Evolutionary conservation across 768 basidiomycete genomes (phyloP).

Genomic region (Suillus ampliporus): DNA sequence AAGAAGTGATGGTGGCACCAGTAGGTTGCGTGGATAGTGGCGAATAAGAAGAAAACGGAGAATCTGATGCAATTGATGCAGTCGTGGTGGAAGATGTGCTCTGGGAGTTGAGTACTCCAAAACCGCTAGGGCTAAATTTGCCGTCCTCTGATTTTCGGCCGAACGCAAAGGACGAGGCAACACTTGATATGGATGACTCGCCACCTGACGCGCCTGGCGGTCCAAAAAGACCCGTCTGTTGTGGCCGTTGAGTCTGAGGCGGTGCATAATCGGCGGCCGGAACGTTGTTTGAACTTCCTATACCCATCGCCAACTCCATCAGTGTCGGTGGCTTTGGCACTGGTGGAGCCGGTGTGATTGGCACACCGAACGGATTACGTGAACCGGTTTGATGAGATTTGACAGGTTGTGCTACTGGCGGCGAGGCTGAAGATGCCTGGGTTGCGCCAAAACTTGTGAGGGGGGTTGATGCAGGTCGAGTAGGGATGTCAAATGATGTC

Average conservation of each 20-base stretch:
- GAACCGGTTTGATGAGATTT: slow-evolving; percentile 92
- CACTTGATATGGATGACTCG: slow-evolving; percentile 62
- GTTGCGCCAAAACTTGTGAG: slow-evolving; percentile 46
- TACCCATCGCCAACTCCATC: slow-evolving; percentile 73
- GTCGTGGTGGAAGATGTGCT: slow-evolving; percentile 44
- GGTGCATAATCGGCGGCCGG: slow-evolving; percentile 31
- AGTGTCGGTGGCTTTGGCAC: slow-evolving; percentile 82
- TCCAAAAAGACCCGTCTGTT: slow-evolving; percentile 38
- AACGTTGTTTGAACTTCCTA: slow-evolving; percentile 29
- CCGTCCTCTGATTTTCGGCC: slow-evolving; percentile 38
- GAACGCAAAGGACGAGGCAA: slow-evolving; percentile 77
- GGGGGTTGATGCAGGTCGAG: slow-evolving; percentile 78
- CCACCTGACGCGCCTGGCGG: slow-evolving; percentile 21
- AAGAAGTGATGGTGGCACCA: slow-evolving; percentile 43
- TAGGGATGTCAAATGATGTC: slow-evolving; percentile 40
- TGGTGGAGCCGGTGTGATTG: slow-evolving; percentile 62
- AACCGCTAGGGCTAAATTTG: slow-evolving; percentile 14
- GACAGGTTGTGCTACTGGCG: slow-evolving; percentile 64
- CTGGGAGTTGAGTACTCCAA: slow-evolving; percentile 35
- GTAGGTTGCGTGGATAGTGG: slow-evolving; percentile 58
- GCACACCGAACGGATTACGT: slow-evolving; percentile 91
- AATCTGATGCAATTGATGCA: slow-evolving; percentile 52
- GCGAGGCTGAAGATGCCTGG: slow-evolving; percentile 39
- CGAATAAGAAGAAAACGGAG: slow-evolving; percentile 47
- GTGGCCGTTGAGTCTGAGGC: slow-evolving; percentile 33